A percentile compares a stretch with the other conserved stretches of the same genome.
These are phyloP conservation scores for Ormosia semicastrata DNA, from an alignment of 306 rosid genomes.

Conservation along the genomic window DNA sequence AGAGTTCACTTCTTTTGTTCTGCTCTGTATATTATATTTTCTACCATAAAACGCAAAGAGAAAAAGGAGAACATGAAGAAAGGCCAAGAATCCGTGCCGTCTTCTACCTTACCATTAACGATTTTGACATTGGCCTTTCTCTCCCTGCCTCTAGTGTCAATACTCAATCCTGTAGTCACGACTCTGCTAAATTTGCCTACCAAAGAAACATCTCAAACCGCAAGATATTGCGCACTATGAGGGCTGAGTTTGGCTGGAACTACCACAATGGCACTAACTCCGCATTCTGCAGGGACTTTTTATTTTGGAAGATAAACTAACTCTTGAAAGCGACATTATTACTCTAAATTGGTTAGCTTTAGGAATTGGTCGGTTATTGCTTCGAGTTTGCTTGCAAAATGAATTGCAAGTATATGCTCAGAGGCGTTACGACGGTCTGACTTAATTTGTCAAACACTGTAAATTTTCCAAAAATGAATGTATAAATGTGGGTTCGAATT, in stretches of 20 bases:
- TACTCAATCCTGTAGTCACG: background rate
- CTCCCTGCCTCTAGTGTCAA: constrained; percentile 6
- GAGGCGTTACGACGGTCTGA: constrained; percentile 48
- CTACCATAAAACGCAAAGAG: background rate
- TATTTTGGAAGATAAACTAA: constrained; percentile 72
- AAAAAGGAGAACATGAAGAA: background rate
- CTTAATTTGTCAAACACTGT: constrained; percentile 47
- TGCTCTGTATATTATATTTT: background rate
- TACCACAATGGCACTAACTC: background rate
- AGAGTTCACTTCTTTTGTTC: background rate
- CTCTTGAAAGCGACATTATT: constrained; percentile 49
- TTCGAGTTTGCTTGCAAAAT: constrained; percentile 77
- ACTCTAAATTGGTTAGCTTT: constrained; percentile 74
- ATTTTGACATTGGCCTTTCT: constrained; percentile 15
- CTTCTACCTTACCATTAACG: background rate
- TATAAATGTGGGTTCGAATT: constrained; percentile 73
- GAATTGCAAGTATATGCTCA: constrained; percentile 68
- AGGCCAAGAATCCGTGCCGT: constrained; percentile 16
- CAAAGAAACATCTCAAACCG: constrained; percentile 26
- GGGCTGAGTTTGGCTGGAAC: constrained; percentile 67
- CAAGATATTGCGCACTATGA: constrained; percentile 53
- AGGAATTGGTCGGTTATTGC: constrained; percentile 78
- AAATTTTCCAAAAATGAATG: constrained; percentile 42
- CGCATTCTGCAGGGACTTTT: constrained; percentile 63
- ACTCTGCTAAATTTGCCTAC: background rate